Evolutionary conservation across 2,329 filamentous ascomycete species (phyloP), one percentile per base, ranked within the genome.

Genomic region (Trichocomaceae sp.): DNA sequence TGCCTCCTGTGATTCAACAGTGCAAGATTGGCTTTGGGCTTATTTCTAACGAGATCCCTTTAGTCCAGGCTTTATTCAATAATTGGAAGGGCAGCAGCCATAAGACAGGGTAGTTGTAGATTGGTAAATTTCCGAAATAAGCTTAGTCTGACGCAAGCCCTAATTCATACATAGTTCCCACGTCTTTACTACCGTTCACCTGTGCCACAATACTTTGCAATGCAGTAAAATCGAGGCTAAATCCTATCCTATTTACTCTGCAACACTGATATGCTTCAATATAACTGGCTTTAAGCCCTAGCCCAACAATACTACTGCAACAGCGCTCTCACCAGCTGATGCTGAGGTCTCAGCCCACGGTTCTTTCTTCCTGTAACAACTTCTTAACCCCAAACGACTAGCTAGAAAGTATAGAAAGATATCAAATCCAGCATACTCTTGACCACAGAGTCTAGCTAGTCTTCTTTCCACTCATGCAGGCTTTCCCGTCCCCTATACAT

Each of bases 371-470:
- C 12, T 35, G 2, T 1, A 35, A 35, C 31, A 10, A 35, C 31
- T 35, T 35, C 15, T 4, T 13, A 35, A 35, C 31, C 13, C 12
- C 31, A 35, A 15, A 35, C 8, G 31, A 35, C 31, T 8, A 3
- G 9, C 13, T 8, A 13, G 10, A 2, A 13, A 13, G 12, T 35
- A 8, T 5, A 13, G 9, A 42, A 42, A 42, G 3, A 50, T 50
- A 37, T 20, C 37, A 0, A 42, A 50, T 26, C 48, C 59, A 10
- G 60, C 61, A 8, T 75, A 6, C 66, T 75, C 46, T 64, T 69
- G 15, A 71, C 74, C 53, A 58, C 62, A 0, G 62, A 68, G 2
- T 57, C 56, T 8, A 63, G 64, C 49, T 76, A 71, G 48, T 57
- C 66, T 12, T 59, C 61, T 6, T 64, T 72, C 9, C 62, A 66